Evolutionary conservation across 164 flowering plant genomes (phyloP).

Genomic region (Annona squamosa): DNA sequence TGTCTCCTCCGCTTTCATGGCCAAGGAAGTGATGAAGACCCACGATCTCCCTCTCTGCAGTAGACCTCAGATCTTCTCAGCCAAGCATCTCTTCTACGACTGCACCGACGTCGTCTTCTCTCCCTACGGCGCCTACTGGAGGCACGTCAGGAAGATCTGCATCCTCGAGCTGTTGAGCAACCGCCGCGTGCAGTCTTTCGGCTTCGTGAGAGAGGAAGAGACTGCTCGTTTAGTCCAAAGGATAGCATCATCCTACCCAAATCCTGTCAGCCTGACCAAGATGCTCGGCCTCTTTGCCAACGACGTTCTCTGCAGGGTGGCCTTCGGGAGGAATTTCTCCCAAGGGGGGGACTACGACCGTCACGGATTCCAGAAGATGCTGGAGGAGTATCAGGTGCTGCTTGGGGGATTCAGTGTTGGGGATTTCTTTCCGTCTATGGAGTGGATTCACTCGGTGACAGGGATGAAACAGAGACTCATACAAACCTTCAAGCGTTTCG

Average conservation of each 20-base stretch:
- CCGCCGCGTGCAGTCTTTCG: conserved; percentile 39
- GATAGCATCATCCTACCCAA: conserved; percentile 20
- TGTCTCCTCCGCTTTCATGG: conserved; percentile 47
- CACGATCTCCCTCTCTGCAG: conserved; percentile 46
- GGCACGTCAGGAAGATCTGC: conserved; percentile 39
- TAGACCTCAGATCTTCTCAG: conserved; percentile 35
- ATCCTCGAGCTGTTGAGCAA: conserved; percentile 39
- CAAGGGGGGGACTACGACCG: conserved; percentile 39
- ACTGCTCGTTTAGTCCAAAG: conserved; percentile 29
- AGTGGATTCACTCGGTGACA: conserved; percentile 29
- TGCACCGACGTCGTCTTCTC: conserved; percentile 40
- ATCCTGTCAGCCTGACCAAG: conserved; percentile 24
- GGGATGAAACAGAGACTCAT: conserved; percentile 36
- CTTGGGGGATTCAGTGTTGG: conserved; percentile 51
- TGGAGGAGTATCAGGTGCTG: conserved; percentile 39
- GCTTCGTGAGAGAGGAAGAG: conserved; percentile 45
- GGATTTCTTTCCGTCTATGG: conserved; percentile 58
- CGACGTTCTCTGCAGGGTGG: conserved; percentile 36
- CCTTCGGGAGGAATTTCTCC: conserved; percentile 39
- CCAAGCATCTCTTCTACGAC: conserved; percentile 37
- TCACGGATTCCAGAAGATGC: conserved; percentile 40
- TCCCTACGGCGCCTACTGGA: conserved; percentile 56
- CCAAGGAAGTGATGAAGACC: conserved; percentile 43
- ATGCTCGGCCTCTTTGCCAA: conserved; percentile 31
- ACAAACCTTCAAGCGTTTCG: conserved; percentile 27